phyloP scores from a whole-genome alignment of 1,284 basidiomycete genomes.

The Agaricales sp. region DNA sequence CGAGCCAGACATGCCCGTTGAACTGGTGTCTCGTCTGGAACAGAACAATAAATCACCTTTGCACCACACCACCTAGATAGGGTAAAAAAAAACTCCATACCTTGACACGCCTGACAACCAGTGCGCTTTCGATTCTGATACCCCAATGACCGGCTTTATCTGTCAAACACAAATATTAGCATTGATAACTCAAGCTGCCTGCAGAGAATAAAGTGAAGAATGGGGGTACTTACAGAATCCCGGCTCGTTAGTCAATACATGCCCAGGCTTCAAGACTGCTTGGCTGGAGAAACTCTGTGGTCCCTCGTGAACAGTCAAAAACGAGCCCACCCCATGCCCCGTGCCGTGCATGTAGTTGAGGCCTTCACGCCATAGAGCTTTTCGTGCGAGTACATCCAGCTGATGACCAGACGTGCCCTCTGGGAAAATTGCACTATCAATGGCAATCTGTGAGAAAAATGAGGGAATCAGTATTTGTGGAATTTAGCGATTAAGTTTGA shows the following conservation, averaged over 20 bases:
- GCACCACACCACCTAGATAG: conserved; percentile 4
- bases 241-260: conserved; percentile 85
- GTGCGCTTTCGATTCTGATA: conserved; percentile 82
- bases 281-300: conserved; percentile 61
- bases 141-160: conserved; percentile 82
- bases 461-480: conserved; percentile 3
- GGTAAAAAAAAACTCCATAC: conserved; percentile 27
- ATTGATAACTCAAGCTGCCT: background rate
- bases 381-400: conserved; percentile 79
- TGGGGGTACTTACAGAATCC: conserved; percentile 58
- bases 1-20: conserved; percentile 70
- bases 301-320: conserved; percentile 73
- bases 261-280: conserved; percentile 66
- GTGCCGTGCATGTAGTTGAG: conserved; percentile 82
- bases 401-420: conserved; percentile 75
- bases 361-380: conserved; percentile 83
- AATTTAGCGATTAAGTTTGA: background rate
- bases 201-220: conserved; percentile 11
- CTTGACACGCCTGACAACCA: conserved; percentile 59
- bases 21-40: conserved; percentile 59
- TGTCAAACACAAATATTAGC: conserved; percentile 21
- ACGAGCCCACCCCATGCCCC: conserved; percentile 77
- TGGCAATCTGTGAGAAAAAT: conserved; percentile 74
- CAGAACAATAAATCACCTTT: conserved; percentile 8
- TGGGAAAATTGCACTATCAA: conserved; percentile 84